A percentile compares a stretch with the other conserved stretches of the same genome.
phyloP scores from a whole-genome alignment of 768 basidiomycete species.

The Boletus rubroflammeus region DNA sequence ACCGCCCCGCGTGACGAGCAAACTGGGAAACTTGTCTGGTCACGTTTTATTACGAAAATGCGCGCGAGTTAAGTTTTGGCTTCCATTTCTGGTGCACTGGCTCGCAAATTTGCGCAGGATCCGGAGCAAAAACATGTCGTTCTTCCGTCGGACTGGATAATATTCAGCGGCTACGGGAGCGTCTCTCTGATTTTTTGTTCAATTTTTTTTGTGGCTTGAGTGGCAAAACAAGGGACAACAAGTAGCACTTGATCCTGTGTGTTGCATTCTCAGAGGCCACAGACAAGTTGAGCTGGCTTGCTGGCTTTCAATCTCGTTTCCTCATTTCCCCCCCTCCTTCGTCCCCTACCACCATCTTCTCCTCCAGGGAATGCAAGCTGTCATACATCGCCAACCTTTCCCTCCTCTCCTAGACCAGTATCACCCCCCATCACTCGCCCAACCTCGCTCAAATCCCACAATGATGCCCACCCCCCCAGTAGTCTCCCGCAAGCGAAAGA shows the following conservation, averaged over 20 bases:
- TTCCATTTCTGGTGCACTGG: conserved; percentile 7
- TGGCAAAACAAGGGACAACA: conserved; percentile 29
- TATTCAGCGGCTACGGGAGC: background rate
- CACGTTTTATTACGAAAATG: conserved; percentile 25
- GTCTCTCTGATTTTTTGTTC: background rate
- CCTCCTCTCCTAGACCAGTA: conserved; percentile 63
- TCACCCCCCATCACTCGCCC: conserved; percentile 54
- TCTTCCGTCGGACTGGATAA: background rate
- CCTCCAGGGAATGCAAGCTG: conserved; percentile 67
- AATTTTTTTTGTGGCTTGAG: background rate
- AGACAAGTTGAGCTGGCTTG: conserved; percentile 31
- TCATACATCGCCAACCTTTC: conserved; percentile 59
- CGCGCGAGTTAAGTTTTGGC: background rate
- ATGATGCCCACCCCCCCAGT: conserved; percentile 70
- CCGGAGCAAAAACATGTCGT: background rate
- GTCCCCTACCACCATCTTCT: conserved; percentile 46
- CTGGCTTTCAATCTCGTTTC: conserved; percentile 36
- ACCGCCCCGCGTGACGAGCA: conserved; percentile 31
- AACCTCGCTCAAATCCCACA: conserved; percentile 45
- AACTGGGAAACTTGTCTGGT: conserved; percentile 23
- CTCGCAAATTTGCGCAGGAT: conserved; percentile 4
- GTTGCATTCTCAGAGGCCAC: conserved; percentile 31
- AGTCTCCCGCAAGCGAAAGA: conserved; percentile 77
- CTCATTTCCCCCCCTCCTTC: conserved; percentile 11
- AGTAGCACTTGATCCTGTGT: conserved; percentile 31